These are phyloP conservation scores for Juglanconis sp. DNA, from an alignment of 2,329 filamentous ascomycete genomes.

Conservation along the genomic window DNA sequence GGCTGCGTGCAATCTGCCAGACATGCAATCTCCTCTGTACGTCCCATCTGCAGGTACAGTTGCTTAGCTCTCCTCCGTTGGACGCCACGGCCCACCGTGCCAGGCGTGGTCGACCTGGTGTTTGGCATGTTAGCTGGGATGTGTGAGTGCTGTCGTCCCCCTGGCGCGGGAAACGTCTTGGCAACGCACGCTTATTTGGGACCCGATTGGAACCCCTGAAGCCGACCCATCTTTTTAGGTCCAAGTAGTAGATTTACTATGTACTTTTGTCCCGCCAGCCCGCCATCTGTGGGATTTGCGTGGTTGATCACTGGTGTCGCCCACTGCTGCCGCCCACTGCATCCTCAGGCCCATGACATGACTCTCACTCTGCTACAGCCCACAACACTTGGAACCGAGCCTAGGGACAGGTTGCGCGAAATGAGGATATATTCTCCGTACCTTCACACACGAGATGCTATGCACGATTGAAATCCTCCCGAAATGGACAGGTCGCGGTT, in stretches of 20 bases:
- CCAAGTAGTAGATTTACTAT: too few species aligned
- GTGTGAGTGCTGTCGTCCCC: background rate
- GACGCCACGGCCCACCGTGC: too few species aligned
- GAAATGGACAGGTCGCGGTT: background rate
- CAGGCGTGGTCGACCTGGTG: too few species aligned
- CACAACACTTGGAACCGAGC: background rate
- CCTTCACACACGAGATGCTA: background rate
- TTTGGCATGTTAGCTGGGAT: too few species aligned
- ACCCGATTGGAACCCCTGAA: background rate
- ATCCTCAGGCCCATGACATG: background rate
- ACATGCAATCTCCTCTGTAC: too few species aligned
- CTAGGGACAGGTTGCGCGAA: background rate
- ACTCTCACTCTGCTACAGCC: background rate
- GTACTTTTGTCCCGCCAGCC: background rate
- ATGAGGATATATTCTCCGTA: background rate
- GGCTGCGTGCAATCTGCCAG: too few species aligned
- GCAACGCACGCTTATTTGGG: background rate
- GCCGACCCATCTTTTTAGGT: background rate
- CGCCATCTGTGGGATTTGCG: background rate
- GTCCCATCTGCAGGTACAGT: too few species aligned
- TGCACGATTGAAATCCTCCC: background rate
- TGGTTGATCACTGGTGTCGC: too few species aligned
- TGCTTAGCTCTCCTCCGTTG: too few species aligned
- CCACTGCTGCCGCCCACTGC: background rate
- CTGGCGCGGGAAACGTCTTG: background rate